Base-by-base conservation (phyloP, 108 stramenopile species). In the Conticribra guillardii region DNA sequence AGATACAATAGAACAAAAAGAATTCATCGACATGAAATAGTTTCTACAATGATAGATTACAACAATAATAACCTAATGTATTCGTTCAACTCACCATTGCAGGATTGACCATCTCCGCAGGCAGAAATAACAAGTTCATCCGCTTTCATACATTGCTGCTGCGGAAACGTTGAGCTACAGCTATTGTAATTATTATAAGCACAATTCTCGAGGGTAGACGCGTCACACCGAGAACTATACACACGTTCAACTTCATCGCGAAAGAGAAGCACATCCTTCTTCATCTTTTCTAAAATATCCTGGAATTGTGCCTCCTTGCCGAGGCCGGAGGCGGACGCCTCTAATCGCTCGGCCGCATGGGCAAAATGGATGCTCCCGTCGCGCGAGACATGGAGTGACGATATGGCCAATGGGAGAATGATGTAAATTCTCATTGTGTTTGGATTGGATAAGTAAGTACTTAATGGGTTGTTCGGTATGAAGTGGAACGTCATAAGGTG, bases 201-300 rank as follows among this genome's bases (percentile, higher is more conserved):
- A 34, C 73, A 73, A 9, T 66, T 45, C 15, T 2, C 24, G 54
- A 73, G 64, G 3, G 65, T 66, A 4, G 26, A 16, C 2, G 64
- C 1, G 19, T 65, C 54, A n/a, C 73, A 73, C 3, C 73, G 73
- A 31, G 30, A 19, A 0, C 1, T 14, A 19, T 73, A 73, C 16
- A 34, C 64, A 27, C 46, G 41, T 21, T 66, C 64, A 18, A 73
- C 45, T 34, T 73, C 64, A 52, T 73, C 73, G 15, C 73, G 64
- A 34, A 73, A 65, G 24, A 53, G 34, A 3, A 30, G 53, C 3
- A 54, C 72, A 4, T 54, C 52, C 11, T 32, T 27, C 34, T 65
- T 54, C 72, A 73, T 65, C 28, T 26, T n/a, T 56, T 41, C 1
- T 17, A 71, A 32, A 47, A 71, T 61, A 2, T 48, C 47, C 50